Evolutionary conservation across 2,329 filamentous ascomycete genomes (phyloP).

Genomic region (Verticillium klebahnii): DNA sequence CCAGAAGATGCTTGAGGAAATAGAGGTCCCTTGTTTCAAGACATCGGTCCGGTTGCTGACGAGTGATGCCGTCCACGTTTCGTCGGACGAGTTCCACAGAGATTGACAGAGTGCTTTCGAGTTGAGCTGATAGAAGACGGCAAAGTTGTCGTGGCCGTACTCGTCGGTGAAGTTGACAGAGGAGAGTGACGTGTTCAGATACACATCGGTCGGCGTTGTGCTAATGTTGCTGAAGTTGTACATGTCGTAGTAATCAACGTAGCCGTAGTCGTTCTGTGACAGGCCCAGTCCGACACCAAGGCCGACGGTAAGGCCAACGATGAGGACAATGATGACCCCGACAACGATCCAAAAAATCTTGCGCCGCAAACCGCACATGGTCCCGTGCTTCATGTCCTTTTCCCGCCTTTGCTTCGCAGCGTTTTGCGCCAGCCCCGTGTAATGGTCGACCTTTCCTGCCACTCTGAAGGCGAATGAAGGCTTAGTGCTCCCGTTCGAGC

Average conservation of each 20-base stretch:
- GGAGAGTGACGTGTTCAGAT: slow-evolving; percentile 3
- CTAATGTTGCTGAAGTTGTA: background rate
- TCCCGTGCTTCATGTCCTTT: background rate
- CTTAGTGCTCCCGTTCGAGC: background rate
- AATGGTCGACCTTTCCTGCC: background rate
- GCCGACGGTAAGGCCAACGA: slow-evolving; percentile 7
- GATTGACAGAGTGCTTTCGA: slow-evolving; percentile 6
- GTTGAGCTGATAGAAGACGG: slow-evolving; percentile 8
- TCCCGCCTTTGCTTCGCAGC: background rate
- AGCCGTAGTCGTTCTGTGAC: background rate
- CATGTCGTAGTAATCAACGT: background rate
- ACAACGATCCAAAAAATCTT: slow-evolving; percentile 11
- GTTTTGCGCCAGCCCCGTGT: background rate
- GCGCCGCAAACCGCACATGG: slow-evolving; percentile 8
- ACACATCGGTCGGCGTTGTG: background rate
- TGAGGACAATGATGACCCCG: background rate
- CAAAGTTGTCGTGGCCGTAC: slow-evolving; percentile 7
- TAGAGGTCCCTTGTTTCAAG: slow-evolving; percentile 8
- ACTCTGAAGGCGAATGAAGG: background rate
- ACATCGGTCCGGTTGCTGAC: slow-evolving; percentile 3
- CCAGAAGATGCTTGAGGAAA: slow-evolving; percentile 11
- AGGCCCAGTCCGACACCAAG: slow-evolving; percentile 7
- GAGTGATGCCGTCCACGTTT: slow-evolving; percentile 3
- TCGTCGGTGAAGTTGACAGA: slow-evolving; percentile 11
- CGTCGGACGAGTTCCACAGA: slow-evolving; percentile 8